Conservation (phyloP, 371 early-diverging fungal genomes). For the Mucor piriformis region DNA sequence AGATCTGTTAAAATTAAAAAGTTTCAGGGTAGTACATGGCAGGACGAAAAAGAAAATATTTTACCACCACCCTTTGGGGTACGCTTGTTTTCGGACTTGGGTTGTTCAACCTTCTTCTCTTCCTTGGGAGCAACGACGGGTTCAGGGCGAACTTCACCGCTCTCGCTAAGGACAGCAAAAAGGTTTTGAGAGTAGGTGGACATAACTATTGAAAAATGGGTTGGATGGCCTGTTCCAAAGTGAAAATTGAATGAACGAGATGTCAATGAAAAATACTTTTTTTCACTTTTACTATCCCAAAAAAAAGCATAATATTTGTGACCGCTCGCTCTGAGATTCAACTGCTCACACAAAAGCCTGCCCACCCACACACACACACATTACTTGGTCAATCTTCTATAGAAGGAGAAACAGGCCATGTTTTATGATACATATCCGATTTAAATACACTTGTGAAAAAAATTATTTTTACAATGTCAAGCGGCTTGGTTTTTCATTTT, state of each 20-base stretch:
- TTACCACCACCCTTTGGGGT: not conserved
- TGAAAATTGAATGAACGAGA: not conserved
- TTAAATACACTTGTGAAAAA: too few relatives aligned
- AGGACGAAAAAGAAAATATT: not conserved
- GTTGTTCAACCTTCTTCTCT: slow-evolving; percentile 13
- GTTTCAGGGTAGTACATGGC: not conserved
- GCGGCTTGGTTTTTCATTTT: too few relatives aligned
- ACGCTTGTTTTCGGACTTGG: slow-evolving; percentile 5
- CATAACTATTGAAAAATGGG: slow-evolving; percentile 8
- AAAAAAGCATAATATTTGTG: too few relatives aligned
- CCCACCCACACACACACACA: too few relatives aligned
- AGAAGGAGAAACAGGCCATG: too few relatives aligned
- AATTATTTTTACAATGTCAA: too few relatives aligned
- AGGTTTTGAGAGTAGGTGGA: slow-evolving; percentile 12
- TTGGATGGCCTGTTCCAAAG: slow-evolving; percentile 13
- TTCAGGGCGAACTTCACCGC: slow-evolving; percentile 13
- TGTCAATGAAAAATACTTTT: not conserved
- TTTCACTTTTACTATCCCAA: not conserved
- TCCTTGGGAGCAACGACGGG: slow-evolving; percentile 5
- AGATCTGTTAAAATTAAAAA: not conserved
- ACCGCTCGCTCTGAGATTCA: too few relatives aligned
- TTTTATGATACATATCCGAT: too few relatives aligned
- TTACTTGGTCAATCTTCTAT: too few relatives aligned
- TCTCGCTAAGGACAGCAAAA: slow-evolving; percentile 16
- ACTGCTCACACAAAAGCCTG: too few relatives aligned